Conservation (phyloP, 176 grass and related monocot species). For the Bolboschoenus planiculmis region DNA sequence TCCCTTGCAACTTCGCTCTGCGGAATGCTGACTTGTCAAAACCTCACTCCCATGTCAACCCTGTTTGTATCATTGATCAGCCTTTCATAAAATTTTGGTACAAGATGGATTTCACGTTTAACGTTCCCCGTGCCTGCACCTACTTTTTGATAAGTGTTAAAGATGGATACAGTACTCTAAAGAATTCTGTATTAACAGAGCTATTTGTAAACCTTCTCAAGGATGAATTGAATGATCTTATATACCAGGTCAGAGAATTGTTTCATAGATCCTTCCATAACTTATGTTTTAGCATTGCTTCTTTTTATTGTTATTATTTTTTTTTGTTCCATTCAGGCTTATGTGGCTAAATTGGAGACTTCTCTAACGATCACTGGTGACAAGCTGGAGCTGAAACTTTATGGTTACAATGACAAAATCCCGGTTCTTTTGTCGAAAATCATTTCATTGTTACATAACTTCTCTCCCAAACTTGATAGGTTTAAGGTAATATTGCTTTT, state of each 20-base stretch:
- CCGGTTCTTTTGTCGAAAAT: constrained; percentile 70
- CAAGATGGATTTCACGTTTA: constrained; percentile 82
- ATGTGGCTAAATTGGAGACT: constrained; percentile 85
- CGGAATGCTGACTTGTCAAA: constrained; percentile 44
- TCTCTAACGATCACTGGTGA: constrained; percentile 51
- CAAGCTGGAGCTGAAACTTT: constrained; percentile 83
- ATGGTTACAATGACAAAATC: constrained; percentile 91
- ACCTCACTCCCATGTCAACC: constrained; percentile 32
- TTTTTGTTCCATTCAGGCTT: constrained; percentile 43
- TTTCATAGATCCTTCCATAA: constrained; percentile 6
- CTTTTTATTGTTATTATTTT: constrained; percentile 18
- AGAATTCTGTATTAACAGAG: constrained; percentile 79
- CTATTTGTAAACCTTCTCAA: constrained; percentile 86
- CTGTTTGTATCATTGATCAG: constrained; percentile 63
- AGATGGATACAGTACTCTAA: constrained; percentile 59
- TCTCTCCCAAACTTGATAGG: constrained; percentile 62
- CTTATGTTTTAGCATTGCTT: constrained; percentile 1
- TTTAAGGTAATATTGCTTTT: constrained; percentile 61
- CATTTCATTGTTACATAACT: constrained; percentile 51
- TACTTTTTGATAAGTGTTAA: constrained; percentile 83
- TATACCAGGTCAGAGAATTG: constrained; percentile 65
- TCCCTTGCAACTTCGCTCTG: constrained; percentile 64
- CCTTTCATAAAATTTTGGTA: constrained; percentile 90
- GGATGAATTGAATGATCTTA: constrained; percentile 88
- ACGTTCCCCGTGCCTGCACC: constrained; percentile 81